Evolutionary conservation across 495 filamentous ascomycete species (phyloP).

Genomic region (Talaromyces borbonicus): DNA sequence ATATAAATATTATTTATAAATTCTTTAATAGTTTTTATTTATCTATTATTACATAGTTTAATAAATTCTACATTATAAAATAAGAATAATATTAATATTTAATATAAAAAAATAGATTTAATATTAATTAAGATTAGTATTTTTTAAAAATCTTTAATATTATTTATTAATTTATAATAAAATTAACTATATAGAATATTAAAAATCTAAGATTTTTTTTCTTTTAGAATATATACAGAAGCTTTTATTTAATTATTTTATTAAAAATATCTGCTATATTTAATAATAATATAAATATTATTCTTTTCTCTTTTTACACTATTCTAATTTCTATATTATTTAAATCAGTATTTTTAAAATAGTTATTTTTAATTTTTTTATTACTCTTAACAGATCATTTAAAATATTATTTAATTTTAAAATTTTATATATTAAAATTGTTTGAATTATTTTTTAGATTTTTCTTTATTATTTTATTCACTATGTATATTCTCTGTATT

Average conservation of each 20-base stretch:
- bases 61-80: conserved; percentile 9
- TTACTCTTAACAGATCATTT: not conserved
- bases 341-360: conserved; percentile 1
- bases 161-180: conserved; percentile 3
- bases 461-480: too few species aligned
- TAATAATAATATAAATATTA: conserved; percentile 6
- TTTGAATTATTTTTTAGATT: not conserved
- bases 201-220: conserved; percentile 2
- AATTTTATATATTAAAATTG: not conserved
- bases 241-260: conserved; percentile 5
- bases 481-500: too few species aligned
- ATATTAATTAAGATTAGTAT: conserved; percentile 6
- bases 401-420: not conserved
- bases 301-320: conserved; percentile 9
- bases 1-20: not conserved
- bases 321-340: conserved; percentile 7
- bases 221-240: conserved; percentile 3
- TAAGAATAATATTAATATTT: conserved; percentile 9
- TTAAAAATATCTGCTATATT: conserved; percentile 7
- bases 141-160: not conserved
- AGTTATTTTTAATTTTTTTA: conserved; percentile 5
- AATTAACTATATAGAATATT: conserved; percentile 1
- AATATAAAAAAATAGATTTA: conserved; percentile 8
- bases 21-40: not conserved
- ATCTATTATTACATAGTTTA: conserved; percentile 5